Base-by-base conservation (phyloP, 108 stramenopile species). In the Skeletonema potamos region DNA sequence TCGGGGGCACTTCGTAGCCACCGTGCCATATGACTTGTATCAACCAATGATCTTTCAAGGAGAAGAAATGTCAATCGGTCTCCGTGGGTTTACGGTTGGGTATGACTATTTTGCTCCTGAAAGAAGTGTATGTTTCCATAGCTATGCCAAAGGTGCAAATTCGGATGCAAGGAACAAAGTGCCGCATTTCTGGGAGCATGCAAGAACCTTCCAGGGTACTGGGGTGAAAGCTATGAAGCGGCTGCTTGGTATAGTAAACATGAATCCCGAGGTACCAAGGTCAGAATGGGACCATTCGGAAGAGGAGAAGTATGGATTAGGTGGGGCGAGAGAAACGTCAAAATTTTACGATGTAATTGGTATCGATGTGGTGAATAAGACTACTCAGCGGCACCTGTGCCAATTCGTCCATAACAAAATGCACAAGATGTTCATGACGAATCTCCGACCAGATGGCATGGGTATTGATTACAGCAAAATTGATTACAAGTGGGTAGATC, bases 21-120 rank as follows among this genome's bases (percentile, higher is more conserved):
- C 72, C 0, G 80, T 78, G 0, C 83, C 83, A 3, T 88, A 88
- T 62, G 85, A 88, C 59, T 26, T 76, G 32, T 84, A 85, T 55
- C 83, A 81, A 34, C 83, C 83, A 3, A 82, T 88, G 66, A 82
- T 88, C 30, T 86, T 88, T 56, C 83, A 85, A 64, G 87, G 87
- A 5, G 87, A 88, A 71, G 87, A 88, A 64, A 85, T 88, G 70
- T 73, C 70, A 6, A 77, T 84, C 8, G 84, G 79, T 26, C 18
- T 88, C 0, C 65, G 87, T 59, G 87, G 83, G 1, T 88, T 84
- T 59, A 85, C 85, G 0, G 34, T 79, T 61, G 87, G 87, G 2
- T 88, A 88, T 55, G 87, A 88, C 34, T 84, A 78, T 41, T 88
- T 82, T 59, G 82, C 87, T 59, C 84, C 87, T 6, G 75, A 77